These are phyloP conservation scores for Cyberlindnera saturnus DNA, from an alignment of 805 yeast genomes.

Conservation along the genomic window DNA sequence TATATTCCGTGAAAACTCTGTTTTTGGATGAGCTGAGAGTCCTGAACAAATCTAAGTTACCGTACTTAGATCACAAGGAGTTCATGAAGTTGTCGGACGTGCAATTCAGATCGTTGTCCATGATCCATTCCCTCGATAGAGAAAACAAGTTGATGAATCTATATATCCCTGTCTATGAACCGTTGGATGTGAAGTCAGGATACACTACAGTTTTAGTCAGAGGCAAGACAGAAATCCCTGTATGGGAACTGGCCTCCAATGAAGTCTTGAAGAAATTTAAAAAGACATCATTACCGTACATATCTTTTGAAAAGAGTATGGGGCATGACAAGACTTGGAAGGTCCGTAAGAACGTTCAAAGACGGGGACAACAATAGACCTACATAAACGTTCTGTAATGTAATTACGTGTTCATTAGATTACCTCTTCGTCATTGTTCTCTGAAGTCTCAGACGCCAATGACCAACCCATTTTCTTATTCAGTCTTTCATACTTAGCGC, in stretches of 20 bases:
- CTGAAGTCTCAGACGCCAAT: slow-evolving; percentile 27
- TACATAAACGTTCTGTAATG: neutral
- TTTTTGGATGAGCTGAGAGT: neutral
- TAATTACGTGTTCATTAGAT: no score
- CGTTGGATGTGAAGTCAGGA: slow-evolving; percentile 3
- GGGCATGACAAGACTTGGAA: slow-evolving; percentile 53
- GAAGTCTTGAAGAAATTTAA: slow-evolving; percentile 15
- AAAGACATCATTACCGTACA: slow-evolving; percentile 35
- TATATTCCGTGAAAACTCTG: slow-evolving; percentile 16
- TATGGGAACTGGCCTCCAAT: slow-evolving; percentile 38
- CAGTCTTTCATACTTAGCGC: slow-evolving; percentile 67
- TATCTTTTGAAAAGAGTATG: slow-evolving; percentile 31
- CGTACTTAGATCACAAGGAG: slow-evolving; percentile 13
- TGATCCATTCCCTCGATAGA: slow-evolving; percentile 61
- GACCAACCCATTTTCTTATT: slow-evolving; percentile 76
- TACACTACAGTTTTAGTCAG: slow-evolving; percentile 36
- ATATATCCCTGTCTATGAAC: slow-evolving; percentile 40
- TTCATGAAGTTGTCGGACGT: slow-evolving; percentile 4
- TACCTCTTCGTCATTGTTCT: slow-evolving; percentile 7
- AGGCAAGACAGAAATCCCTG: slow-evolving; percentile 64
- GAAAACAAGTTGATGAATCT: slow-evolving; percentile 39
- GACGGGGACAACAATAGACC: slow-evolving; percentile 31
- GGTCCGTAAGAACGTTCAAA: slow-evolving; percentile 47
- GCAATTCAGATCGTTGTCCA: slow-evolving; percentile 44
- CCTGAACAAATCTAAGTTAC: neutral